A percentile compares a stretch with the other conserved stretches of the same genome.
phyloP scores from a whole-genome alignment of 2,329 filamentous ascomycete species.

The Microsporum audouinii region DNA sequence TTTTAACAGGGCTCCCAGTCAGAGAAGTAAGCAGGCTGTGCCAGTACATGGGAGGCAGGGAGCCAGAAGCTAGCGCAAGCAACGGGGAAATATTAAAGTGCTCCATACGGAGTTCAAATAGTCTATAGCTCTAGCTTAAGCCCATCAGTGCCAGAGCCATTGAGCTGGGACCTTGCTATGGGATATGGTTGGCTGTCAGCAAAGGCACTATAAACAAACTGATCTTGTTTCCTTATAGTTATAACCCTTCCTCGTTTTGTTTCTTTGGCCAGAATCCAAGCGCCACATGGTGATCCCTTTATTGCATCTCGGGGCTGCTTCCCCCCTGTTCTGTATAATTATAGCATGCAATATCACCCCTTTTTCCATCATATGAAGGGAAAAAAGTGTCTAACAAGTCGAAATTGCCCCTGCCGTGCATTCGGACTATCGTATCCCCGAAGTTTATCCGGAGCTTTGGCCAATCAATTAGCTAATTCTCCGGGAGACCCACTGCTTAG shows the following conservation, averaged over 20 bases:
- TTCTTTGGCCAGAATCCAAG: not conserved
- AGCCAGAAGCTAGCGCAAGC: conserved; percentile 15
- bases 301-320: not conserved
- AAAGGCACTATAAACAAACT: not conserved
- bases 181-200: not conserved
- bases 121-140: not conserved
- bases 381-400: not conserved
- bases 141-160: not conserved
- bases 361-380: not conserved
- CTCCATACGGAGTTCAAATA: not conserved
- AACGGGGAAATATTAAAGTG: not conserved
- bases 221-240: not conserved
- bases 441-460: not conserved
- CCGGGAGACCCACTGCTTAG: not conserved
- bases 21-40: conserved; percentile 15
- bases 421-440: not conserved
- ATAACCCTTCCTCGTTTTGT: not conserved
- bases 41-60: conserved; percentile 18
- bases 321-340: not conserved
- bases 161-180: not conserved
- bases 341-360: not conserved
- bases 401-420: not conserved
- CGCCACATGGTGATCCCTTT: conserved; percentile 1
- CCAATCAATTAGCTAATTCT: not conserved
- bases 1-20: conserved; percentile 9